Conservation (phyloP, 2,329 filamentous ascomycete genomes). For the Diaporthe citriasiana region DNA sequence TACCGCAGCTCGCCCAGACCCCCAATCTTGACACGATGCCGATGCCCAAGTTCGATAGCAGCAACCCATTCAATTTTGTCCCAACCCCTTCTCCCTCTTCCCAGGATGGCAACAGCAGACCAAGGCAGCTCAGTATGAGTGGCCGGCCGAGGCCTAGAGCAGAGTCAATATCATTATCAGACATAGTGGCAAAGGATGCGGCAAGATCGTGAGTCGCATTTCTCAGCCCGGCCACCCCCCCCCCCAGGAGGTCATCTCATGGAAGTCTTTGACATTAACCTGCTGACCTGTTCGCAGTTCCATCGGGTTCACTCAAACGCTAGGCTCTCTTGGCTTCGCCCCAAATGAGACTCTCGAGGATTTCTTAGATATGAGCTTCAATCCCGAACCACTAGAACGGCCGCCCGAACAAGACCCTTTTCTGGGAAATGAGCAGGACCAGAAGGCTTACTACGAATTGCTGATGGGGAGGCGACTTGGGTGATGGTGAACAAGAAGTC, state of each 20-base stretch:
- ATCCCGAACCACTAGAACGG: constrained; percentile 51
- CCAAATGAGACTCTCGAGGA: constrained; percentile 55
- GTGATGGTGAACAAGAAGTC: constrained; percentile 16
- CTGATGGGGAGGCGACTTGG: constrained; percentile 51
- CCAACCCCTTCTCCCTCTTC: constrained; percentile 44
- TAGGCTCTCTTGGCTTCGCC: constrained; percentile 55
- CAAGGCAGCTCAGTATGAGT: constrained; percentile 39
- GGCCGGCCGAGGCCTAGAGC: constrained; percentile 34
- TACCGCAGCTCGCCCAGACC: constrained; percentile 37
- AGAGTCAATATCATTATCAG: constrained; percentile 50
- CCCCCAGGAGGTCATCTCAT: too few relatives aligned
- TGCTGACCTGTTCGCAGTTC: constrained; percentile 46
- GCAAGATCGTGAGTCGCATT: constrained; percentile 51
- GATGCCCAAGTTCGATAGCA: constrained; percentile 30
- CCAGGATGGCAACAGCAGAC: constrained; percentile 41
- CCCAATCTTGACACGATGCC: constrained; percentile 27
- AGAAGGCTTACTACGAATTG: constrained; percentile 55
- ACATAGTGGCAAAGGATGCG: constrained; percentile 54
- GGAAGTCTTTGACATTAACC: constrained; percentile 4
- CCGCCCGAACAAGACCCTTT: constrained; percentile 41
- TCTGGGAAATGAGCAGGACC: constrained; percentile 51
- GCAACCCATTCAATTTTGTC: constrained; percentile 39
- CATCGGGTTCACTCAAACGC: constrained; percentile 52
- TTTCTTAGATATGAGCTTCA: constrained; percentile 54
- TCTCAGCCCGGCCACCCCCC: too few relatives aligned